phyloP scores from a whole-genome alignment of 2,329 filamentous ascomycete genomes.

The Ophiocordyceps polyrhachis-furcata region DNA sequence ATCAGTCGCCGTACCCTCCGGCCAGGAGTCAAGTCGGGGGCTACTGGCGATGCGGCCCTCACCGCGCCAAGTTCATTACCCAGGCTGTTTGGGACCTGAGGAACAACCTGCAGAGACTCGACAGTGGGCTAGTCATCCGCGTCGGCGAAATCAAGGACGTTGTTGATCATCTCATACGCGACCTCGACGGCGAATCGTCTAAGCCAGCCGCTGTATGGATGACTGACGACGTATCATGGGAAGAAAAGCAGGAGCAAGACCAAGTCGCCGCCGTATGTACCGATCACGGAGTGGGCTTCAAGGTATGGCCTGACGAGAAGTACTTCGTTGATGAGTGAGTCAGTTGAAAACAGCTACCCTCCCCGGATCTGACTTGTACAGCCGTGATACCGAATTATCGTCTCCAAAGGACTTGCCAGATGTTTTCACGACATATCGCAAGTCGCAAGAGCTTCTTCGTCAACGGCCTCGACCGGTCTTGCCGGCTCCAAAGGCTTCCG shows the following conservation, averaged over 20 bases:
- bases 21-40: constrained; percentile 44
- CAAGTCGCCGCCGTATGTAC: constrained; percentile 33
- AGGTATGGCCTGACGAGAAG: constrained; percentile 55
- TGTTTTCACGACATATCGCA: constrained; percentile 58
- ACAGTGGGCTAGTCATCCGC: constrained; percentile 43
- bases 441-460: constrained; percentile 52
- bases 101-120: constrained; percentile 33
- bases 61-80: constrained; percentile 52
- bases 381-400: constrained; percentile 44
- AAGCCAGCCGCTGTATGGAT: constrained; percentile 51
- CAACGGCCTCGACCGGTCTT: constrained; percentile 40
- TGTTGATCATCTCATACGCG: constrained; percentile 35
- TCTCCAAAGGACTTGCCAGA: constrained; percentile 45
- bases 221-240: constrained; percentile 48
- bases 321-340: constrained; percentile 65
- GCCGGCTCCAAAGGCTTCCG: constrained; percentile 27
- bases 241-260: constrained; percentile 48
- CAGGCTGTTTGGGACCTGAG: constrained; percentile 61
- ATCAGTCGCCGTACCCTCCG: constrained; percentile 46
- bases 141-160: constrained; percentile 43
- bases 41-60: constrained; percentile 58
- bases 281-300: constrained; percentile 36
- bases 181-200: constrained; percentile 22
- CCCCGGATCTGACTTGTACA: constrained; percentile 13
- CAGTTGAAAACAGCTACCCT: too few relatives aligned